Percentiles rank a stretch among this genome's conserved stretches.
Evolutionary conservation across 352 stramenopile species (phyloP).

Genomic region (Pythium periplocum): DNA sequence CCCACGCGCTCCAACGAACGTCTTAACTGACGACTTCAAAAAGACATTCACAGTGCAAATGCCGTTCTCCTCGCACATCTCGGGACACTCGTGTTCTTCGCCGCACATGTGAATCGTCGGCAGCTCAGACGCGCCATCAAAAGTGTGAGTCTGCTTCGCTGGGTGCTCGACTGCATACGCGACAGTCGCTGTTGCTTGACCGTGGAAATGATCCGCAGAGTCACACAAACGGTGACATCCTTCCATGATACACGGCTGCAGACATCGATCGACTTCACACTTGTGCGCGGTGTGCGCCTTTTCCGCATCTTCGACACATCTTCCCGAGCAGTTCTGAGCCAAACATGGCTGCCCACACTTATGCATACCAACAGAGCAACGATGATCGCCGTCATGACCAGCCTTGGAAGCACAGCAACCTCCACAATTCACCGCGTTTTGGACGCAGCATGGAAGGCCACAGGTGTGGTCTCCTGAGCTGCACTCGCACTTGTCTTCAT

Average conservation of each 20-base stretch:
- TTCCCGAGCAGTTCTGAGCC: conserved; percentile 29
- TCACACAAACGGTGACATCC: conserved; percentile 48
- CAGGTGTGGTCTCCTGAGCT: conserved; percentile 64
- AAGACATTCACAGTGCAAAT: conserved; percentile 71
- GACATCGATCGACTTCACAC: conserved; percentile 52
- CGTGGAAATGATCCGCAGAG: conserved; percentile 63
- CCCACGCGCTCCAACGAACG: conserved; percentile 45
- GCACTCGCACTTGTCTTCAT: conserved; percentile 68
- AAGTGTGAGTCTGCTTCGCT: conserved; percentile 29
- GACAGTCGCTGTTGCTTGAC: conserved; percentile 33
- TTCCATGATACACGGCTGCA: conserved; percentile 53
- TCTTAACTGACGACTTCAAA: conserved; percentile 63
- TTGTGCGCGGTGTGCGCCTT: conserved; percentile 48
- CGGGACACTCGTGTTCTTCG: conserved; percentile 46
- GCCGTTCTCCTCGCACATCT: conserved; percentile 44
- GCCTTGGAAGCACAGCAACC: conserved; percentile 36
- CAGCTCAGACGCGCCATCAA: conserved; percentile 31
- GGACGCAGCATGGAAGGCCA: conserved; percentile 30
- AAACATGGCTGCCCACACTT: conserved; percentile 51
- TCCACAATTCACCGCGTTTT: conserved; percentile 43
- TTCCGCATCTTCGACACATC: conserved; percentile 51
- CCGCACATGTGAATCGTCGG: conserved; percentile 61
- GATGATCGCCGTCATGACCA: conserved; percentile 38
- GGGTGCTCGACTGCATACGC: conserved; percentile 44
- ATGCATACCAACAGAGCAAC: conserved; percentile 50